These are phyloP conservation scores for Cyberlindnera samutprakarnensis DNA, from an alignment of 805 yeast genomes.

Conservation along the genomic window DNA sequence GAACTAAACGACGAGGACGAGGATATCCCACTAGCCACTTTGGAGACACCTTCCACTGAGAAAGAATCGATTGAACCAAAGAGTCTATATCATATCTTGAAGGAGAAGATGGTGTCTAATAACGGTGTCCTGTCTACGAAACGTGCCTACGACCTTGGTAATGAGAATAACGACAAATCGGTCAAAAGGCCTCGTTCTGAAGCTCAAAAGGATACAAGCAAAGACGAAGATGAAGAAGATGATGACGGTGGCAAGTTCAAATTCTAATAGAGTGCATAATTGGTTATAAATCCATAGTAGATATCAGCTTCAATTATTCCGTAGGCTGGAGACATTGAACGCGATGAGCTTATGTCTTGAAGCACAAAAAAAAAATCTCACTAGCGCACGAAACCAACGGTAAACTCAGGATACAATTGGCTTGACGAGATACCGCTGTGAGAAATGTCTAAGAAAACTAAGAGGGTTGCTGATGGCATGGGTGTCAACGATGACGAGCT, in stretches of 20 bases:
- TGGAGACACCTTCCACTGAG: constrained; percentile 6
- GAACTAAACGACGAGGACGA: constrained; percentile 15
- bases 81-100: constrained; percentile 19
- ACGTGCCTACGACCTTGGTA: constrained; percentile 22
- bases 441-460: no score
- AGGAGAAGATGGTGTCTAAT: constrained; percentile 10
- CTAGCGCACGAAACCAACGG: no score
- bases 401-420: no score
- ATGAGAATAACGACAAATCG: constrained; percentile 2
- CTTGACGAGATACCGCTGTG: no score
- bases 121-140: constrained; percentile 12
- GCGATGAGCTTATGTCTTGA: no score
- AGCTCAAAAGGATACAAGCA: background rate
- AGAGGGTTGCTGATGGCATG: no score
- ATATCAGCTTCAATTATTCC: no score
- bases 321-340: no score
- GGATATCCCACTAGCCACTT: constrained; percentile 14
- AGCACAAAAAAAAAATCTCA: no score
- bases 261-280: constrained; percentile 21
- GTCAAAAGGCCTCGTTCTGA: background rate
- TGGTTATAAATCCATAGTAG: no score
- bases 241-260: constrained; percentile 20
- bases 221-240: constrained; percentile 12
- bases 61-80: constrained; percentile 13
- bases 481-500: no score